Base-by-base conservation (phyloP, 2,329 filamentous ascomycete genomes). In the Chaetomium olivaceum region DNA sequence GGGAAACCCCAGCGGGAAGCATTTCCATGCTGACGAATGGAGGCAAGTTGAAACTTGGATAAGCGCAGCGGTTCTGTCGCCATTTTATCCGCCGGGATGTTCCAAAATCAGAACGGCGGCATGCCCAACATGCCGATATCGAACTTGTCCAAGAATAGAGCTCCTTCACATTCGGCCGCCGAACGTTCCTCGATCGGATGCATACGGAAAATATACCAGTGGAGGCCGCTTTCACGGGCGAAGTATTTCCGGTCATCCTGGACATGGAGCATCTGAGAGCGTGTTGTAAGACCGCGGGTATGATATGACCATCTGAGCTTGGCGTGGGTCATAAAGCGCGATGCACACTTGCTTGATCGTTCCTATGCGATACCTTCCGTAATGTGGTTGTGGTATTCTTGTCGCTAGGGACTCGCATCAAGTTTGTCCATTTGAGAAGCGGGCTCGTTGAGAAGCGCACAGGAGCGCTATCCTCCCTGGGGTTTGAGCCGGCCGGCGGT, bases 41-140 rank as follows among this genome's bases (percentile, higher is more conserved):
- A 31, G 14, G 46, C 31, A 39, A 25, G 21, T 21, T 25, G 19
- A 19, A 36, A 21, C 27, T 25, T 27, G 43, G 31, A 11, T 25
- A 2, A 46, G 31, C 4, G n/a, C 31, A 43, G 23, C 9, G 27
- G 29, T n/a, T 25, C n/a, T 46, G 25, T 43, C 23, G 31, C 29
- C 61, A 63, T 58, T 62, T 63, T 63, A 63, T 31, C 61, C 61
- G 61, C 54, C 61, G 54, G 61, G 2, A 52, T 52, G 61, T 62
- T 62, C 52, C 52, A 62, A 33, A 56, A 51, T 16, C 46, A 33
- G 46, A n/a, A 36, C 7, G 29, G 39, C 43, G 61, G 55, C 61
- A 63, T 39, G 31, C 16, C 14, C 29, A 43, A 31, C 39, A 25
- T 48, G 9, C 27, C 33, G 25, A 51, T n/a, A 21, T 54, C 36